phyloP scores from a whole-genome alignment of 75 land plant species.

The Adiantum capillusveneris region DNA sequence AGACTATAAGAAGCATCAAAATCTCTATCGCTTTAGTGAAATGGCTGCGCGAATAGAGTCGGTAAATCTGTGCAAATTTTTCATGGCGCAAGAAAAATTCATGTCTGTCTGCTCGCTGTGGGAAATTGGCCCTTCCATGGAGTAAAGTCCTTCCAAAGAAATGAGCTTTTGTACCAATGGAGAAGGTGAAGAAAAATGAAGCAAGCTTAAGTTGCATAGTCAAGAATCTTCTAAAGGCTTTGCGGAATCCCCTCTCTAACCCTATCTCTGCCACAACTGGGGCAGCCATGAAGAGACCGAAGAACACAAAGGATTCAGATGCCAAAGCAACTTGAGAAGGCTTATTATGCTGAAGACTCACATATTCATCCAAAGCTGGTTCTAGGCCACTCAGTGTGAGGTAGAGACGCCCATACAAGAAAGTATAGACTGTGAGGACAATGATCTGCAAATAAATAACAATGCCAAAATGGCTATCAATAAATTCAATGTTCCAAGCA shows the following conservation, averaged over 20 bases:
- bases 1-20: slow-evolving; percentile 70
- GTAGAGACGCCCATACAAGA: slow-evolving; percentile 16
- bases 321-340: slow-evolving; percentile 70
- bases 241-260: slow-evolving; percentile 68
- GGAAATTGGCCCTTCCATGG: slow-evolving; percentile 93
- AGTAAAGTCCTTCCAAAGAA: slow-evolving; percentile 31
- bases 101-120: slow-evolving; percentile 78
- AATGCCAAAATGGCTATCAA: too few relatives aligned
- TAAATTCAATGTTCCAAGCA: too few relatives aligned
- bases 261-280: slow-evolving; percentile 87
- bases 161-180: slow-evolving; percentile 10
- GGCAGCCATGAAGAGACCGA: slow-evolving; percentile 92
- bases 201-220: slow-evolving; percentile 51
- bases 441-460: too few relatives aligned
- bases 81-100: slow-evolving; percentile 40
- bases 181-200: slow-evolving; percentile 14
- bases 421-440: neutral
- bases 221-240: slow-evolving; percentile 49
- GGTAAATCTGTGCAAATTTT: slow-evolving; percentile 87
- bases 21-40: slow-evolving; percentile 95
- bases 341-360: slow-evolving; percentile 42
- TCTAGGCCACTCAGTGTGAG: slow-evolving; percentile 80
- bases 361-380: slow-evolving; percentile 22
- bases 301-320: slow-evolving; percentile 77
- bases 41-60: slow-evolving; percentile 93